Conservation (phyloP, 805 yeast species). For the Limtongozyma cylindracea region DNA sequence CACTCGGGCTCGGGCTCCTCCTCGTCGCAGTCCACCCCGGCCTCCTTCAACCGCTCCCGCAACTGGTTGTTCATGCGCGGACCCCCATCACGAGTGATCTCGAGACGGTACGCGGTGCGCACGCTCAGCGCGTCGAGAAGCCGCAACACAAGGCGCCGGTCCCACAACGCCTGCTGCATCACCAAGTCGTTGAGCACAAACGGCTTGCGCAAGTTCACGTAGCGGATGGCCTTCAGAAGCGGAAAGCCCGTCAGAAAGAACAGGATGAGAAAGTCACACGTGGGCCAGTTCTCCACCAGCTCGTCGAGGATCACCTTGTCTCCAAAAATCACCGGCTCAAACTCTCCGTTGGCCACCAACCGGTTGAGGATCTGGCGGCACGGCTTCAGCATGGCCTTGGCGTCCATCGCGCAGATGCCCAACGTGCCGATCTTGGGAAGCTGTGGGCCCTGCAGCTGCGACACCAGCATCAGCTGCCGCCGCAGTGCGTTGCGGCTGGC, state of each 20-base stretch:
- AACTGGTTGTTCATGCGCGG: conserved; percentile 51
- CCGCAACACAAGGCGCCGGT: conserved; percentile 66
- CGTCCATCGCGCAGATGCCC: conserved; percentile 98
- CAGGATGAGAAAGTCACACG: conserved; percentile 83
- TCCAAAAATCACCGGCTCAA: conserved; percentile 90
- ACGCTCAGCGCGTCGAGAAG: conserved; percentile 64
- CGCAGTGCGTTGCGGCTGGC: conserved; percentile 15
- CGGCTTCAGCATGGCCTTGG: conserved; percentile 87
- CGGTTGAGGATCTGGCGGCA: conserved; percentile 78
- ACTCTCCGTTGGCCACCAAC: conserved; percentile 79
- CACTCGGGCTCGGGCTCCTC: conserved; percentile 51
- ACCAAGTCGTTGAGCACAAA: conserved; percentile 69
- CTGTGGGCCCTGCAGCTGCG: too few species aligned
- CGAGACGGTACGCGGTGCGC: conserved; percentile 72
- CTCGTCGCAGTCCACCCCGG: conserved; percentile 13
- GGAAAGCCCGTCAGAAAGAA: conserved; percentile 96
- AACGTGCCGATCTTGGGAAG: conserved; percentile 79
- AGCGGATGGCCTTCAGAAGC: conserved; percentile 77
- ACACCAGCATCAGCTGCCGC: too few species aligned
- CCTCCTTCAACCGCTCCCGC: conserved; percentile 15
- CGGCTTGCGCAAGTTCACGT: conserved; percentile 77
- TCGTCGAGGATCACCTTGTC: conserved; percentile 94
- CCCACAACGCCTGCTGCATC: conserved; percentile 94
- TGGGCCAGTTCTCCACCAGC: conserved; percentile 92
- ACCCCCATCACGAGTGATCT: conserved; percentile 92